Evolutionary conservation across 148 eudicot genomes (phyloP), one percentile per base, ranked within the genome.

Genomic region (Fagopyrum tataricum): DNA sequence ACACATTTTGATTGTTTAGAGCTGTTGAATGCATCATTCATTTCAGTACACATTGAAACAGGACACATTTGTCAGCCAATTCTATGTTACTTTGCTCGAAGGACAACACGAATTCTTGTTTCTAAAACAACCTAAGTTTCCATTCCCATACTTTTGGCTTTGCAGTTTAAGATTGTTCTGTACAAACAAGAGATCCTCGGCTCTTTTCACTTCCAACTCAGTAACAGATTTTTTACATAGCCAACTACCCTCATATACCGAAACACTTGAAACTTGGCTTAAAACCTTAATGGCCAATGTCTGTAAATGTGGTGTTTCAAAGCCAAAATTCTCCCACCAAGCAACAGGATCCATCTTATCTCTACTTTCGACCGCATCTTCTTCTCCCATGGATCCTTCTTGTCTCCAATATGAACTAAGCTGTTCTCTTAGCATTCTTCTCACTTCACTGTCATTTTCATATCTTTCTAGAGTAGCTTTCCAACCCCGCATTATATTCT

Each of bases 321-420:
- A 85, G n/a, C 84, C 86, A 48, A 85, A 85, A 67, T 82, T 82
- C 73, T 82, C 88, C 88, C 85, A 85, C 88, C 85, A 85, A 14
- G 85, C 78, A 64, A 85, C 84, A 13, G 81, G 86, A 55, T 85
- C 84, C 88, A 85, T 85, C 67, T 85, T 85, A 77, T 85, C 85
- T 73, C 88, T 75, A 77, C 84, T 80, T 18, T 82, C 82, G 41
- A 82, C 76, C 9, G 85, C 88, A 66, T 85, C 88, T 80, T 78
- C 88, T 74, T 85, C 88, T 41, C 81, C 88, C 21, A 85, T 72
- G 0, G 85, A 82, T 20, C 88, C 84, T 46, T 80, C 79, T 18
- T 66, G 42, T 73, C 81, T 75, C 82, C 77, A 78, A 67, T 78
- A 85, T 0, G 72, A 58, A 68, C 88, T 85, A 14, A 82, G 84